Percentiles rank a stretch among this genome's conserved stretches.
Conservation (phyloP, 2,329 filamentous ascomycete genomes). For the Penicillium sp. region DNA sequence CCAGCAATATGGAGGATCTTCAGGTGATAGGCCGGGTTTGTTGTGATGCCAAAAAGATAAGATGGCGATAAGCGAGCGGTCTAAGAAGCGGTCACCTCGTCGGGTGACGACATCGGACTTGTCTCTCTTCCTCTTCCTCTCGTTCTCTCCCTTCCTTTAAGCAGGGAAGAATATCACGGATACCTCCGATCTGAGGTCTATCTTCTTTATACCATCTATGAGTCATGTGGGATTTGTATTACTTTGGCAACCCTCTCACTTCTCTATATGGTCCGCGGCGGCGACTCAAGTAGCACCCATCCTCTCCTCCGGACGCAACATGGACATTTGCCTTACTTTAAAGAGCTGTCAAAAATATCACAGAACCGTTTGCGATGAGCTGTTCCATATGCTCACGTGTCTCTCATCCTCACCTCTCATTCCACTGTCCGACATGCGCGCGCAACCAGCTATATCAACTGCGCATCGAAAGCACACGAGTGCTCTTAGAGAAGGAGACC, state of each 20-base stretch:
- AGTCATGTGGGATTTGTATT: slow-evolving; percentile 16
- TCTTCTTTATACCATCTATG: slow-evolving; percentile 1
- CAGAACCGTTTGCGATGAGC: slow-evolving; percentile 55
- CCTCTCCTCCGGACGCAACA: slow-evolving; percentile 16
- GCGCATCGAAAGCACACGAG: slow-evolving; percentile 61
- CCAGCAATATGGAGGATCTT: no score
- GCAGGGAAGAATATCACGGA: slow-evolving; percentile 7
- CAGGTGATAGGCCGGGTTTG: background rate
- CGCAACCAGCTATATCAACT: slow-evolving; percentile 68
- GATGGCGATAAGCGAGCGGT: slow-evolving; percentile 8
- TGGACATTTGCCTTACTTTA: slow-evolving; percentile 24
- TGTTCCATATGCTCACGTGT: slow-evolving; percentile 67
- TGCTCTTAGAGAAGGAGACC: slow-evolving; percentile 65
- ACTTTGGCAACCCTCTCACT: slow-evolving; percentile 1
- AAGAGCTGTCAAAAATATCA: slow-evolving; percentile 12
- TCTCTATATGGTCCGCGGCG: slow-evolving; percentile 17
- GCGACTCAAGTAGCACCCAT: slow-evolving; percentile 20
- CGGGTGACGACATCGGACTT: slow-evolving; percentile 24
- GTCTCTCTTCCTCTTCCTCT: background rate
- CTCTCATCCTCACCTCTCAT: slow-evolving; percentile 60
- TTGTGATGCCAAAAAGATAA: slow-evolving; percentile 8
- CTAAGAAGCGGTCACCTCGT: slow-evolving; percentile 10
- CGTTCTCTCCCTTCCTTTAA: background rate
- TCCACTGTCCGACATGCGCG: slow-evolving; percentile 70
- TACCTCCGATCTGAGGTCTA: background rate